phyloP scores from a whole-genome alignment of 768 basidiomycete genomes.

The Lentinus brumalis region DNA sequence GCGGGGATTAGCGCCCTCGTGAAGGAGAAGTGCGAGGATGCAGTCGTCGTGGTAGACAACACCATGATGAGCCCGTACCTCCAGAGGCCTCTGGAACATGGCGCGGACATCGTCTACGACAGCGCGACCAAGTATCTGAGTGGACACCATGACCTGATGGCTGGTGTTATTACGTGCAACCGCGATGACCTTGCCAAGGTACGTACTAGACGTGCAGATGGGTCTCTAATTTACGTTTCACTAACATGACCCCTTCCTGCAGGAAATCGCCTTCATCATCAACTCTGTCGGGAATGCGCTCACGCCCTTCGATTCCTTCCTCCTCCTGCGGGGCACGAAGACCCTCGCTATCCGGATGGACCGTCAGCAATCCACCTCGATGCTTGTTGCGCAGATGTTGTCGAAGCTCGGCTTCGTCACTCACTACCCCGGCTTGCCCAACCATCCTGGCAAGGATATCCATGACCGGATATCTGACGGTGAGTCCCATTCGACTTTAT shows the following conservation, averaged over 20 bases:
- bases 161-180: conserved; percentile 91
- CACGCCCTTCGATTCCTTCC: conserved; percentile 94
- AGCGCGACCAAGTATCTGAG: conserved; percentile 97
- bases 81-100: conserved; percentile 92
- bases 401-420: conserved; percentile 83
- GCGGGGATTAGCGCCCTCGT: conserved; percentile 81
- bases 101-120: conserved; percentile 97
- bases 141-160: conserved; percentile 99
- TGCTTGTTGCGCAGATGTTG: conserved; percentile 86
- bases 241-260: neutral
- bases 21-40: conserved; percentile 79
- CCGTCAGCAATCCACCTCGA: conserved; percentile 82
- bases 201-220: conserved; percentile 17
- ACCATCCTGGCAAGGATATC: conserved; percentile 83
- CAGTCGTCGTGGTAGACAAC: conserved; percentile 90
- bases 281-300: conserved; percentile 94
- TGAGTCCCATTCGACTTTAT: neutral
- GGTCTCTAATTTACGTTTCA: conserved; percentile 5
- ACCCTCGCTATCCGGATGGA: conserved; percentile 97
- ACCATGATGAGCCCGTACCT: conserved; percentile 99
- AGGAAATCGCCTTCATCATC: conserved; percentile 90
- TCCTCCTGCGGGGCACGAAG: conserved; percentile 93
- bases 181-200: conserved; percentile 89
- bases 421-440: conserved; percentile 86
- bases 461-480: conserved; percentile 91